phyloP scores from a whole-genome alignment of 257 asterid genomes.

The Nicotiana otophora region DNA sequence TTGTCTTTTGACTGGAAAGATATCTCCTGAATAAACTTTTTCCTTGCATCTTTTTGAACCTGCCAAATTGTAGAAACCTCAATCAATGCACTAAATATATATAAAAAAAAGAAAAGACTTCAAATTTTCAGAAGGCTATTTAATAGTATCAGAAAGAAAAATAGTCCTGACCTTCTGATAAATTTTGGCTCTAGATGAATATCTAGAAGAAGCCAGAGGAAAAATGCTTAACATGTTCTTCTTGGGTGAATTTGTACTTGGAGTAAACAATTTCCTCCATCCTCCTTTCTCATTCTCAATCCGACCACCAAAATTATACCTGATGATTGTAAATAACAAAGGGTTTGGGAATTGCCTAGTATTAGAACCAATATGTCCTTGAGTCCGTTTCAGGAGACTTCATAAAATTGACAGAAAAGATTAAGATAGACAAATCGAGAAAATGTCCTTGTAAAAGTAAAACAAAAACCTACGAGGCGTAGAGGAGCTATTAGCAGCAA shows the following conservation, averaged over 20 bases:
- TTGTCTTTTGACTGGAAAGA: conserved; percentile 71
- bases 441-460: no score
- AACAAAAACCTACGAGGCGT: background rate
- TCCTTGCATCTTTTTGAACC: conserved; percentile 70
- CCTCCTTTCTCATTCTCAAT: conserved; percentile 40
- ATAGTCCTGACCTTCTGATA: conserved; percentile 58
- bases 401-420: no score
- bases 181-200: conserved; percentile 41
- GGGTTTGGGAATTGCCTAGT: conserved; percentile 52
- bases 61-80: conserved; percentile 22
- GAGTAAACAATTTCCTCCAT: conserved; percentile 24
- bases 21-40: conserved; percentile 60
- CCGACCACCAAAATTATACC: conserved; percentile 15
- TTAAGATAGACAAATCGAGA: no score
- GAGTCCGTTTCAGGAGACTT: no score
- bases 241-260: conserved; percentile 37
- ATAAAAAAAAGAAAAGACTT: background rate
- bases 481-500: no score
- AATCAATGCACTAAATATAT: conserved; percentile 18
- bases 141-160: background rate
- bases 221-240: conserved; percentile 46
- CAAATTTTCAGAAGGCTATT: background rate
- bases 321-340: conserved; percentile 15
- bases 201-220: conserved; percentile 55
- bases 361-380: background rate